These are phyloP conservation scores for Venturia nashicola DNA, from an alignment of 2,329 filamentous ascomycete genomes.

Conservation along the genomic window DNA sequence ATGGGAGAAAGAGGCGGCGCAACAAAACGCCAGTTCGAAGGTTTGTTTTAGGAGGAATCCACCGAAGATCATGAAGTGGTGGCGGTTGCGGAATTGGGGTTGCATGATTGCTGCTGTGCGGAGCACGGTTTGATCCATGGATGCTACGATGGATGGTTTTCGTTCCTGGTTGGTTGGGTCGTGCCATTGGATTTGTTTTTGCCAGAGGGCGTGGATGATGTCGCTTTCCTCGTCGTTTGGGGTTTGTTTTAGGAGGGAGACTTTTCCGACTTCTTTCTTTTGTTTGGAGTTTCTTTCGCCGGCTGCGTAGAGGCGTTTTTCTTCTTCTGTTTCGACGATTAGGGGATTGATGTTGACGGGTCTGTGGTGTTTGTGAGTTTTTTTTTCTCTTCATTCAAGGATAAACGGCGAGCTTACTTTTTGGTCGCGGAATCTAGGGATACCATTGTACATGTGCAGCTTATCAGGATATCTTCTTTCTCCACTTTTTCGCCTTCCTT, in stretches of 20 bases:
- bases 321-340: conserved; percentile 49
- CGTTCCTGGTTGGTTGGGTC: conserved; percentile 42
- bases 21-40: conserved; percentile 66
- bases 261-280: conserved; percentile 50
- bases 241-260: conserved; percentile 51
- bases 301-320: conserved; percentile 48
- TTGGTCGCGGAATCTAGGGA: conserved; percentile 57
- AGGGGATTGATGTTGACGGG: conserved; percentile 51
- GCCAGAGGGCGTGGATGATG: conserved; percentile 63
- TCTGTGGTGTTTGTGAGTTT: conserved; percentile 20
- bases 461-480: conserved; percentile 52
- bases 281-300: conserved; percentile 55
- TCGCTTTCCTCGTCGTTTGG: conserved; percentile 61
- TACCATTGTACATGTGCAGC: conserved; percentile 69
- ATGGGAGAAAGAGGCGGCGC: conserved; percentile 58
- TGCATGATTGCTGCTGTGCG: conserved; percentile 64
- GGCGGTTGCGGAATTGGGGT: conserved; percentile 56
- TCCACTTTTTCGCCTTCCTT: conserved; percentile 42
- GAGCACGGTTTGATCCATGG: conserved; percentile 51
- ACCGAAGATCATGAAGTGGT: conserved; percentile 70
- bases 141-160: conserved; percentile 45
- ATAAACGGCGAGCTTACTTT: conserved; percentile 28
- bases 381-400: background rate
- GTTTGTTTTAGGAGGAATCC: conserved; percentile 63
- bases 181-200: conserved; percentile 52